Conservation (phyloP, 2,329 filamentous ascomycete species). For the Colletotrichum tabaci region DNA sequence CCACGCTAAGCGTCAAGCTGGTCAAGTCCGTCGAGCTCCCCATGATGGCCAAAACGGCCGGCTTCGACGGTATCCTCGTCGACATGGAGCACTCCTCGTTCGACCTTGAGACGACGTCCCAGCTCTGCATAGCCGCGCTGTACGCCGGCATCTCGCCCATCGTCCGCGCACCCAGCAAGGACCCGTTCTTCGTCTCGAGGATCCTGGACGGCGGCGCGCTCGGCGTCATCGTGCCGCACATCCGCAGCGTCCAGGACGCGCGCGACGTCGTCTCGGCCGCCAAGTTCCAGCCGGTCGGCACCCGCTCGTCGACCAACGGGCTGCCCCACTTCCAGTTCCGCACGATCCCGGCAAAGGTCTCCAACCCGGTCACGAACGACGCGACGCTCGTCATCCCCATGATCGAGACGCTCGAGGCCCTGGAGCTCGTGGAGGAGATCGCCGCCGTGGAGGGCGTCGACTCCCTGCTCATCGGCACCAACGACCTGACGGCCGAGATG, state of each 20-base stretch:
- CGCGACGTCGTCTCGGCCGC: constrained; percentile 53
- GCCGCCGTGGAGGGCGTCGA: constrained; percentile 57
- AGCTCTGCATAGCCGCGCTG: constrained; percentile 56
- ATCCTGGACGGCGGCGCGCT: constrained; percentile 58
- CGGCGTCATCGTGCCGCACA: constrained; percentile 59
- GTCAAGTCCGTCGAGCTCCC: constrained; percentile 53
- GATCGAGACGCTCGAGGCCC: constrained; percentile 57
- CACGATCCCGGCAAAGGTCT: constrained; percentile 50
- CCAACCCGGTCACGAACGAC: constrained; percentile 53
- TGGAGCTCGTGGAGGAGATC: constrained; percentile 58
- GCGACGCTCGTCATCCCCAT: constrained; percentile 59
- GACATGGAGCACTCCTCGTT: constrained; percentile 62
- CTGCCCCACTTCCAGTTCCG: constrained; percentile 55
- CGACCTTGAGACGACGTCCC: constrained; percentile 52
- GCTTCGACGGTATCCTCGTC: constrained; percentile 58
- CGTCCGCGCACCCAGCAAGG: constrained; percentile 58
- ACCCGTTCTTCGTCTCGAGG: constrained; percentile 54
- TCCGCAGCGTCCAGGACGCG: constrained; percentile 54
- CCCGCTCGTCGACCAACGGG: constrained; percentile 53
- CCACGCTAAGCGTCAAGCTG: constrained; percentile 50
- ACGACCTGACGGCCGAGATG: constrained; percentile 60
- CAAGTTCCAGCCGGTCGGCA: constrained; percentile 56
- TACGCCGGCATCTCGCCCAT: constrained; percentile 58
- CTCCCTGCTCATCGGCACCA: constrained; percentile 59
- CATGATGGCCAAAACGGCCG: constrained; percentile 57